Evolutionary conservation across 176 grass and related monocot species (phyloP), one percentile per base, ranked within the genome.

Genomic region (Tuctoria greenei): DNA sequence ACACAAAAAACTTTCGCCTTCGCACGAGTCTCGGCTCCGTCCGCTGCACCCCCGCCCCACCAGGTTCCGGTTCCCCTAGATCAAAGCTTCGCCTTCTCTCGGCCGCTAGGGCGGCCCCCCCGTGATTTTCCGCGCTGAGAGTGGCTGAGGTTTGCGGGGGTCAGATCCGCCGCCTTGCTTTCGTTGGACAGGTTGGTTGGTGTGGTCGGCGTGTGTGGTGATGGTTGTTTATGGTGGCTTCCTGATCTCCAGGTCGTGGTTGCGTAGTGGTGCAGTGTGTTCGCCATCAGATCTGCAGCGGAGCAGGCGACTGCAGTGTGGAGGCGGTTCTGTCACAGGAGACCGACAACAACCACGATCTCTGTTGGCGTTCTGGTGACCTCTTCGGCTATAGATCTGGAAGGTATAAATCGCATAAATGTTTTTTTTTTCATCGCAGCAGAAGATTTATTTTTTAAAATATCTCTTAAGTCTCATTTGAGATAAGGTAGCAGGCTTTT

Each of bases 321-420:
- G 59, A 51, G 44, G 45, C 18, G 18, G 31, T 52, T 56, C 31
- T 18, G 27, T 54, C 52, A 23, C n/a, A 4, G 55, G 55, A 37
- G 68, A 35, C 54, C 54, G 49, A 56, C 49, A 7, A 60, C 57
- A 41, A 75, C 73, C 57, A 64, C 68, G 43, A 14, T 15, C 20
- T 18, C 57, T 28, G 46, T 37, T 41, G 12, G 38, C 40, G 23
- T 24, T 76, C 25, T 50, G 45, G 3, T 71, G 38, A 13, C 10
- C 54, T n/a, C 8, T 16, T 71, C 61, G 27, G 13, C 17, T 56
- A 16, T 73, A 42, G 78, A 81, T 81, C 84, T 81, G 70, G 78
- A 81, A 82, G 80, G 80, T 74, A 67, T 38, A 0, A 6, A 4
- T 24, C 1, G 4, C 4, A 6, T 0, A 12, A 26, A 14, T 5